A percentile compares a stretch with the other conserved stretches of the same genome.
Conservation (phyloP, 1,284 basidiomycete species). For the Pseudomicrostroma phylloplanum region DNA sequence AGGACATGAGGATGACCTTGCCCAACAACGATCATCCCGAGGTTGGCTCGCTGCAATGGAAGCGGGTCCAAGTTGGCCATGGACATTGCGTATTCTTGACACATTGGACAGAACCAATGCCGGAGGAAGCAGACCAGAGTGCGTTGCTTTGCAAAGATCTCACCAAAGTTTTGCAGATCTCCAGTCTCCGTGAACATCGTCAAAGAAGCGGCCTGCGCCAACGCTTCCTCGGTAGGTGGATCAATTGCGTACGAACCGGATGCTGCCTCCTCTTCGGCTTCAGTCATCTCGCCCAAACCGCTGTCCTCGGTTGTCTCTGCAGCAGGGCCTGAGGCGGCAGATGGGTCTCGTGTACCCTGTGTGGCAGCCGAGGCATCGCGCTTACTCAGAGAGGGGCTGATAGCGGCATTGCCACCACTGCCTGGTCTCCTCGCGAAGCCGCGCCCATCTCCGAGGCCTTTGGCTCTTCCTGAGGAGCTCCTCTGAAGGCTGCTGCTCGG, state of each 20-base stretch:
- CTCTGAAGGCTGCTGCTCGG: too few relatives aligned
- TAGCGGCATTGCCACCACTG: background rate
- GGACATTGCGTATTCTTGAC: conserved; percentile 76
- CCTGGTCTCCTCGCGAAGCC: background rate
- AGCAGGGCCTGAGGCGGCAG: background rate
- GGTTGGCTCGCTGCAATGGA: conserved; percentile 58
- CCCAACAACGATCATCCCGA: conserved; percentile 67
- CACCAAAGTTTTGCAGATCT: conserved; percentile 63
- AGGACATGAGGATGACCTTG: conserved; percentile 70
- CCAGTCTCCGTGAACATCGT: conserved; percentile 65
- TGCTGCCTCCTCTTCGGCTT: background rate
- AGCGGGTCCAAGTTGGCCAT: conserved; percentile 59
- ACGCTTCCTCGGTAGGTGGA: conserved; percentile 19
- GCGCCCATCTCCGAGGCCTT: too few relatives aligned
- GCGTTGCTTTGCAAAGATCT: conserved; percentile 62
- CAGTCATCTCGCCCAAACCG: background rate
- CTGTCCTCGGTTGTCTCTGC: background rate
- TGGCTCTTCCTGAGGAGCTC: too few relatives aligned
- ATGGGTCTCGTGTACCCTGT: background rate
- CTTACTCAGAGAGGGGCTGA: background rate
- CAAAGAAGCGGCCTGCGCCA: conserved; percentile 52
- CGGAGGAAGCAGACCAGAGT: conserved; percentile 62
- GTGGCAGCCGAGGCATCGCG: too few relatives aligned
- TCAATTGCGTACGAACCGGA: conserved; percentile 28
- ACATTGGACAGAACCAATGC: conserved; percentile 61